Percentiles rank a stretch among this genome's conserved stretches.
These are phyloP conservation scores for Flammula alnicola DNA, from an alignment of 1,284 basidiomycete genomes.

Conservation along the genomic window DNA sequence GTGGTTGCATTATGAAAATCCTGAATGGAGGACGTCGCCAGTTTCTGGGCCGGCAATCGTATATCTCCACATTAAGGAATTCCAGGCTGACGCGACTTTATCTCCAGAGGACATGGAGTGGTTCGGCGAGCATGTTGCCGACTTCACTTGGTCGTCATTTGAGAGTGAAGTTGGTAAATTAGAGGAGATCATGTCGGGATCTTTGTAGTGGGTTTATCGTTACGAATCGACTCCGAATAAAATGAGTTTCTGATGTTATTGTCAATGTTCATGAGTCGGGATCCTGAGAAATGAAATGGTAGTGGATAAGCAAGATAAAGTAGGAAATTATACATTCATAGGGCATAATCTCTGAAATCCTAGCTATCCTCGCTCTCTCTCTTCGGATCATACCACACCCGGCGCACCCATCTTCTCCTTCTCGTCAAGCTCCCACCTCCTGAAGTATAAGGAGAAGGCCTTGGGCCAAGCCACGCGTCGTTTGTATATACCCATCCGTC, in stretches of 20 bases:
- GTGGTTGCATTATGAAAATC: not conserved
- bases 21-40: not conserved
- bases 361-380: conserved; percentile 18
- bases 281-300: not conserved
- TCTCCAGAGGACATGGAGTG: not conserved
- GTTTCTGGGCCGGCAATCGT: not conserved
- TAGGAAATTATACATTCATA: not conserved
- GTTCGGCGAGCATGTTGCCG: not conserved
- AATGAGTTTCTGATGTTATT: no score
- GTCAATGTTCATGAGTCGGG: no score
- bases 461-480: conserved; percentile 66
- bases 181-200: no score
- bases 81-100: not conserved
- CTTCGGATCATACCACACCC: conserved; percentile 56
- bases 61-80: not conserved
- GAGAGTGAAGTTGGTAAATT: no score
- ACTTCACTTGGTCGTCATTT: no score
- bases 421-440: conserved; percentile 58
- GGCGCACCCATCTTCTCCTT: conserved; percentile 64
- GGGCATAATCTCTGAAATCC: not conserved
- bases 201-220: no score
- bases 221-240: no score
- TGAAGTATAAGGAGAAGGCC: conserved; percentile 44
- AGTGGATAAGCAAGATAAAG: not conserved
- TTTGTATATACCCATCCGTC: conserved; percentile 83